phyloP scores from a whole-genome alignment of 371 early-diverging fungal species.

The Choanephora cucurbitarum region DNA sequence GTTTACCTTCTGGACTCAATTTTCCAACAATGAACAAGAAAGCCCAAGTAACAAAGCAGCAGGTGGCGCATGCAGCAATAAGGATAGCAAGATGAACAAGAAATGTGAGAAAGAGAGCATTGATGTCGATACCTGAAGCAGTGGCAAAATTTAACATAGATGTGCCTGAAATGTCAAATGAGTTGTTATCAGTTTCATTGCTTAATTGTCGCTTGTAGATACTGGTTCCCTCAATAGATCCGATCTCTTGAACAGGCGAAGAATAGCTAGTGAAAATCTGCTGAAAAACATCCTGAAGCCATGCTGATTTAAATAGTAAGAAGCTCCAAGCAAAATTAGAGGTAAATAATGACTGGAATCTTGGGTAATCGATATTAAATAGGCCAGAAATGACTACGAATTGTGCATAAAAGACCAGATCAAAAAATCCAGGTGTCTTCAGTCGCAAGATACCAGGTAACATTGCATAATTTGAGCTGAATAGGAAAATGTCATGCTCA shows the following conservation, averaged over 20 bases:
- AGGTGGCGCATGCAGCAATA: slow-evolving; percentile 24
- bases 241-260: neutral
- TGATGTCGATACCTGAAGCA: slow-evolving; percentile 45
- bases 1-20: neutral
- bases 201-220: slow-evolving; percentile 19
- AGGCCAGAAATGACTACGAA: slow-evolving; percentile 54
- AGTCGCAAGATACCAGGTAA: slow-evolving; percentile 50
- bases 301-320: slow-evolving; percentile 32
- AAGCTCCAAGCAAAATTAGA: slow-evolving; percentile 62
- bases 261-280: slow-evolving; percentile 1
- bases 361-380: slow-evolving; percentile 54
- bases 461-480: slow-evolving; percentile 56
- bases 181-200: neutral
- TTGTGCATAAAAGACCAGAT: slow-evolving; percentile 55
- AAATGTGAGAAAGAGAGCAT: slow-evolving; percentile 43
- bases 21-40: slow-evolving; percentile 8
- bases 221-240: slow-evolving; percentile 13
- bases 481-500: slow-evolving; percentile 45
- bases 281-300: slow-evolving; percentile 14
- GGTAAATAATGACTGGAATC: slow-evolving; percentile 53
- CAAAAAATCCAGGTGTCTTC: slow-evolving; percentile 59
- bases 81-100: slow-evolving; percentile 32
- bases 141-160: slow-evolving; percentile 46
- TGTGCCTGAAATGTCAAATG: slow-evolving; percentile 33
- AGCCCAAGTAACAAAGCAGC: slow-evolving; percentile 21